Percentiles rank a stretch among this genome's conserved stretches.
phyloP scores from a whole-genome alignment of 2,329 filamentous ascomycete species.

The Byssothecium circinans region DNA sequence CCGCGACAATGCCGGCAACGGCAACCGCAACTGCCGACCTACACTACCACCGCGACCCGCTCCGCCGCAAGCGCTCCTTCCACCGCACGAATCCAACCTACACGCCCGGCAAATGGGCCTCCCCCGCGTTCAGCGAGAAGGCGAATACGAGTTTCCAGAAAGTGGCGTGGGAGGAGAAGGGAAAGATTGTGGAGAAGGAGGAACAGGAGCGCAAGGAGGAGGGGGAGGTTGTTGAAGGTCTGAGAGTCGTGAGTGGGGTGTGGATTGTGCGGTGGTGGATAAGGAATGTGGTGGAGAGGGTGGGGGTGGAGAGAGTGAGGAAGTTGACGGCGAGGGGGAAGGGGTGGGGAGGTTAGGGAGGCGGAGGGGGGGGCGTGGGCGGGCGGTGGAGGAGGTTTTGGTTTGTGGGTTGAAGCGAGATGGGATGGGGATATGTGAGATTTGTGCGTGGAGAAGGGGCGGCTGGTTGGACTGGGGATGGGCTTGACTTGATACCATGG shows the following conservation, averaged over 20 bases:
- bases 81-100: conserved; percentile 2
- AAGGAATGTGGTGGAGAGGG: conserved; percentile 2
- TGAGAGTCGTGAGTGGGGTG: conserved; percentile 7
- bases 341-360: too few relatives aligned
- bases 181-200: neutral
- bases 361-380: too few relatives aligned
- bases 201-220: conserved; percentile 7
- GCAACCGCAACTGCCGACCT: conserved; percentile 2
- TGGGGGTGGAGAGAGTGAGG: conserved; percentile 2
- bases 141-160: conserved; percentile 13
- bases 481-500: too few relatives aligned
- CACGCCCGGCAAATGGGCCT: conserved; percentile 14
- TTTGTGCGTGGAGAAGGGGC: too few relatives aligned
- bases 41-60: conserved; percentile 6
- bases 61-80: conserved; percentile 5
- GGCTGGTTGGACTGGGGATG: too few relatives aligned
- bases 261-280: conserved; percentile 14
- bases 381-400: too few relatives aligned
- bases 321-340: too few relatives aligned
- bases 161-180: conserved; percentile 1
- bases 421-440: too few relatives aligned
- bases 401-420: too few relatives aligned
- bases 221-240: neutral
- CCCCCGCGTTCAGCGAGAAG: conserved; percentile 6
- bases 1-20: neutral